Conservation (phyloP, 768 basidiomycete genomes). For the Glaciozyma antarctica region DNA sequence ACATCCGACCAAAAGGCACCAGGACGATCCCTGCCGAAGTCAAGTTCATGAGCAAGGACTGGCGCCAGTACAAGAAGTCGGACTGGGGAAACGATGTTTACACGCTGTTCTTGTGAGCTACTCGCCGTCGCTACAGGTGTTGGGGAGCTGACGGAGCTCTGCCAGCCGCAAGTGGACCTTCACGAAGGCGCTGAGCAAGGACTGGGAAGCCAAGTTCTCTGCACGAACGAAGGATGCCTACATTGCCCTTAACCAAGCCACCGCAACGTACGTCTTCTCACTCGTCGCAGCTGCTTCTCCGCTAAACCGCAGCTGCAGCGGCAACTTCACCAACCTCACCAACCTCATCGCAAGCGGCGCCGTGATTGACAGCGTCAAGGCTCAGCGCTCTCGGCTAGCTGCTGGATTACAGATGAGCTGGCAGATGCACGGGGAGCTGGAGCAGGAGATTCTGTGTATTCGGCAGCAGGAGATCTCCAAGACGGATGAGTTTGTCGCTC, state of each 20-base stretch:
- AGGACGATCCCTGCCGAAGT: conserved; percentile 4
- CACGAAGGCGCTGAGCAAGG: not conserved
- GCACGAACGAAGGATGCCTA: conserved; percentile 14
- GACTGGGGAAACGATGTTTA: not conserved
- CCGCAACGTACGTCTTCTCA: conserved; percentile 7
- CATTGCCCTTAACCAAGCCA: conserved; percentile 19
- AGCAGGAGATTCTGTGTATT: conserved; percentile 19
- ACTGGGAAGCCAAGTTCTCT: conserved; percentile 19
- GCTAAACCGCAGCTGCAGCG: conserved; percentile 2
- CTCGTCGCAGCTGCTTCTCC: not conserved
- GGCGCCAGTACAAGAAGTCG: conserved; percentile 10
- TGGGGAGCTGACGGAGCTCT: not conserved
- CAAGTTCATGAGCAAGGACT: not conserved
- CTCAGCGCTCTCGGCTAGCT: conserved; percentile 17
- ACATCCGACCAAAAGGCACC: conserved; percentile 18
- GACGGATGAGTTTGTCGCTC: conserved; percentile 25
- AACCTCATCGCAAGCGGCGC: conserved; percentile 9
- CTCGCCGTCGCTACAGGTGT: too few relatives aligned
- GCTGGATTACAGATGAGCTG: conserved; percentile 23
- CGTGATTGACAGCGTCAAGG: conserved; percentile 23
- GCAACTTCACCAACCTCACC: conserved; percentile 19
- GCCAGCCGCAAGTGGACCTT: too few relatives aligned
- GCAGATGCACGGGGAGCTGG: conserved; percentile 26
- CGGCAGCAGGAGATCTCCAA: conserved; percentile 27
- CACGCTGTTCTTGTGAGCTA: conserved; percentile 16